Evolutionary conservation across 352 stramenopile species (phyloP), one percentile per base, ranked within the genome.

Genomic region (Globisporangium okanoganense): DNA sequence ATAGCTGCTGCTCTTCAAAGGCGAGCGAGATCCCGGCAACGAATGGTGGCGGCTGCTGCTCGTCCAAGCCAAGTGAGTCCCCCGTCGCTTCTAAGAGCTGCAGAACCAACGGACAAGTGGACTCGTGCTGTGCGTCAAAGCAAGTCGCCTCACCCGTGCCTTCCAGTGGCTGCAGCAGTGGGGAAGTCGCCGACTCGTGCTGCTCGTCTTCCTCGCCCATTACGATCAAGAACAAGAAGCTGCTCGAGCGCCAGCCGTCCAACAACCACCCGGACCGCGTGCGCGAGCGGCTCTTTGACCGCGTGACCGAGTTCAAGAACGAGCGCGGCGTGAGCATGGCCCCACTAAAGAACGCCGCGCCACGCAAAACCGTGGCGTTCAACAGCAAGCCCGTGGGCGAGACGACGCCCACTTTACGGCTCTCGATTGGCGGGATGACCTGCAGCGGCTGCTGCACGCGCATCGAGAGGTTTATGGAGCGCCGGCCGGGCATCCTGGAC

Each of bases 401-500:
- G 0, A 25, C 25, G 35, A 75, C 72, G 4, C 65, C 40, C 16
- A 22, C 16, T 22, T 22, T 88, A 51, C 75, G 78, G 7, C 67
- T 91, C 10, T 73, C 73, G 62, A 91, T 91, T 40, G 71, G 70
- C 44, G 87, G 88, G 14, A 96, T 96, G 88, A 95, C 86, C 14
- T 95, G 88, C 71, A 92, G 79, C 8, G 81, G 85, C 40, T 96
- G 88, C 71, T 92, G 87, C 53, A 87, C 75, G n/a, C 87, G 88
- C 40, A 90, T 96, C 58, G 85, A 95, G 58, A 72, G 65, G 49
- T 90, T 87, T 43, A 73, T 95, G 62, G 59, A 12, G 38, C 67
- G 63, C 0, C 75, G 90, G 29, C 69, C 65, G 13, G 86, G 86
- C 38, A 66, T 96, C 35, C 53, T 74, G 5, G 52, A 73, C 36